Conservation (phyloP, 352 stramenopile genomes). For the Phytophthora meadii region DNA sequence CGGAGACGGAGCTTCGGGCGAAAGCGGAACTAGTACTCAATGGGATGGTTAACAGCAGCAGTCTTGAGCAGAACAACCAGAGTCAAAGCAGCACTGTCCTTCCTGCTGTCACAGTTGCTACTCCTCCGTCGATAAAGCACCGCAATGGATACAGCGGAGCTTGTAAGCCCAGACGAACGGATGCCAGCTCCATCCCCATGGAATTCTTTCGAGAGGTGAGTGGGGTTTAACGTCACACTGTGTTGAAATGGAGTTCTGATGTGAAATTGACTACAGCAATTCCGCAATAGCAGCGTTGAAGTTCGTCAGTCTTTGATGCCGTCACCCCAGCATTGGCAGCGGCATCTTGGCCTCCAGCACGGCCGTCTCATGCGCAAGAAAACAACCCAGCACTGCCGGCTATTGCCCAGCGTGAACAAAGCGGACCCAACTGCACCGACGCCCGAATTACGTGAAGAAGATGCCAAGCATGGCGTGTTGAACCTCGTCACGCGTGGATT, state of each 20-base stretch:
- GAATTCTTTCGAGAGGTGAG: slow-evolving; percentile 61
- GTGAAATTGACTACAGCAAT: slow-evolving; percentile 33
- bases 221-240: neutral
- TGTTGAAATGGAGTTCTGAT: neutral
- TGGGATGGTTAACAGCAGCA: slow-evolving; percentile 66
- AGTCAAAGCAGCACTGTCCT: slow-evolving; percentile 30
- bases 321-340: slow-evolving; percentile 31
- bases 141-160: slow-evolving; percentile 13
- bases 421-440: slow-evolving; percentile 57
- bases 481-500: slow-evolving; percentile 80
- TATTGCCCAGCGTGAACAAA: slow-evolving; percentile 80
- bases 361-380: slow-evolving; percentile 67
- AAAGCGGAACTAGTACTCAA: slow-evolving; percentile 85
- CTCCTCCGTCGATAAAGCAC: slow-evolving; percentile 15
- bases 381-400: slow-evolving; percentile 52
- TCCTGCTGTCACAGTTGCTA: slow-evolving; percentile 25
- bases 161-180: slow-evolving; percentile 10
- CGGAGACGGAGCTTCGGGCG: slow-evolving; percentile 71
- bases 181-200: slow-evolving; percentile 42
- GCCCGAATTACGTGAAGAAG: slow-evolving; percentile 62
- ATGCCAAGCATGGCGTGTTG: slow-evolving; percentile 69
- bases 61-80: slow-evolving; percentile 29
- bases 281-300: slow-evolving; percentile 48
- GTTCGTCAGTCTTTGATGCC: slow-evolving; percentile 30
- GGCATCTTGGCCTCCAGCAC: slow-evolving; percentile 23